Evolutionary conservation across 2,329 filamentous ascomycete species (phyloP).

Genomic region (Sordariomycetes sp.): DNA sequence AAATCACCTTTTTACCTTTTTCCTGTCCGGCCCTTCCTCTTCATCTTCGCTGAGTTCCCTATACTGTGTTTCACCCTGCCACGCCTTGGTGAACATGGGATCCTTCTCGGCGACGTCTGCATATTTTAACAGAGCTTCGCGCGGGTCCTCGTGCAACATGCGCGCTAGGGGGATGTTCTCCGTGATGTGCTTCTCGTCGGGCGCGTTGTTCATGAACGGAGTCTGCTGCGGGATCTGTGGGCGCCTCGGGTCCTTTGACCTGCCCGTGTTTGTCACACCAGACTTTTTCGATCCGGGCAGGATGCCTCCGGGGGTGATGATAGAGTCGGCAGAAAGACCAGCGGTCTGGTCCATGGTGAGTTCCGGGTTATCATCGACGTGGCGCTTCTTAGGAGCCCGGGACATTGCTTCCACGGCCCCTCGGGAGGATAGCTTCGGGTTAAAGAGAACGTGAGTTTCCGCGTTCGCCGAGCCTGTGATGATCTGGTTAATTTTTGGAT

Average conservation of each 20-base stretch:
- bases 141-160: constrained; percentile 92
- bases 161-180: constrained; percentile 79
- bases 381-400: constrained; percentile 83
- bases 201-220: constrained; percentile 81
- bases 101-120: constrained; percentile 87
- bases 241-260: constrained; percentile 62
- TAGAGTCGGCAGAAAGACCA: constrained; percentile 72
- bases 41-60: constrained; percentile 7
- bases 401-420: constrained; percentile 86
- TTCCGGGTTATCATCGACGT: constrained; percentile 85
- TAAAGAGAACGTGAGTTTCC: constrained; percentile 83
- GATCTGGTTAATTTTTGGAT: constrained; percentile 91
- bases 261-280: constrained; percentile 61
- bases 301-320: constrained; percentile 55
- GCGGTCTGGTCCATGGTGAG: constrained; percentile 71
- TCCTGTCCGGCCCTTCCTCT: constrained; percentile 11
- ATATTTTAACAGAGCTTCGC: constrained; percentile 89
- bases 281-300: constrained; percentile 37
- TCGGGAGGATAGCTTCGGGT: constrained; percentile 64
- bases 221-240: constrained; percentile 78
- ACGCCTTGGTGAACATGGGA: constrained; percentile 87
- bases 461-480: constrained; percentile 85
- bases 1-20: constrained; percentile 2
- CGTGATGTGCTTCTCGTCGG: constrained; percentile 79
- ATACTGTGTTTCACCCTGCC: constrained; percentile 79